Conservation (phyloP, 148 eudicot genomes). For the Chenopodium formosanum region DNA sequence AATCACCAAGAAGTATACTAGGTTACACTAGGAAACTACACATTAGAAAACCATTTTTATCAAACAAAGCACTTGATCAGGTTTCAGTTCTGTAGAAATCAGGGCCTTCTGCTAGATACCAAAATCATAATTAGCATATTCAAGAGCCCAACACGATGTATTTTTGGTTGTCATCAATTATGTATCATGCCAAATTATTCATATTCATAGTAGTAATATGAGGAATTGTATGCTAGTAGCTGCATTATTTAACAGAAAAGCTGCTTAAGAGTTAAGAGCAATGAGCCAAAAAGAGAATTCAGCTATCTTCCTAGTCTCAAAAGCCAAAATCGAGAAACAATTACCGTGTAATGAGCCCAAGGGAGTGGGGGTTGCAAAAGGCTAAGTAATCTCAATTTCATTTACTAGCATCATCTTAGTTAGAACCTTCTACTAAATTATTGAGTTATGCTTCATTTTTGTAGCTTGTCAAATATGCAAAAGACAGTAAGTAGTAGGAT, state of each 20-base stretch:
- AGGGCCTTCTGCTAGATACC: neutral
- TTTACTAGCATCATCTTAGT: neutral
- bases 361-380: neutral
- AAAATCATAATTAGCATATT: neutral
- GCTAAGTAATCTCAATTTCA: neutral
- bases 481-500: neutral
- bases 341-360: neutral
- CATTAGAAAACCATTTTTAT: neutral
- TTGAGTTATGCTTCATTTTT: neutral
- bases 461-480: neutral
- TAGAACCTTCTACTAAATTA: neutral
- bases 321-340: neutral
- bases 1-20: neutral
- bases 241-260: neutral
- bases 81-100: neutral
- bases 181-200: neutral
- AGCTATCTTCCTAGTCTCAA: neutral
- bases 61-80: neutral
- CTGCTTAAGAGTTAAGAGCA: neutral
- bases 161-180: neutral
- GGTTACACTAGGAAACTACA: neutral
- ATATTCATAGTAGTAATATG: neutral
- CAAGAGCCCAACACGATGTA: neutral
- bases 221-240: neutral
- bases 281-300: neutral